These are phyloP conservation scores for Aspergillus pseudotamarii DNA, from an alignment of 2,329 filamentous ascomycete genomes.

Conservation along the genomic window DNA sequence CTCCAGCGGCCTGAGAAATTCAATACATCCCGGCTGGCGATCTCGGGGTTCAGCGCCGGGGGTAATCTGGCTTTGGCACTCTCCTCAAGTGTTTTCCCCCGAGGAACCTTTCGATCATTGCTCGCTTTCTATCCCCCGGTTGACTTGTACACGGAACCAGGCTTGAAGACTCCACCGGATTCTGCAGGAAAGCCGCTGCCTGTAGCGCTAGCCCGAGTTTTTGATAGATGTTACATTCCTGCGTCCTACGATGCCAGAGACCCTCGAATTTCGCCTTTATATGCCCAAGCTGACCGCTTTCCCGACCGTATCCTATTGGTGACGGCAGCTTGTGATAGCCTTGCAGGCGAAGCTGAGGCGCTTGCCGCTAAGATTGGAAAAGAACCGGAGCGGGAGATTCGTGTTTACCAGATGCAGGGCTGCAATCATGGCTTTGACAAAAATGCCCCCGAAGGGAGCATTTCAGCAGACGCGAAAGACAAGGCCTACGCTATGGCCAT, in stretches of 20 bases:
- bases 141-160: slow-evolving; percentile 26
- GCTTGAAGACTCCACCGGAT: slow-evolving; percentile 27
- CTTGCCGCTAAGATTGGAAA: slow-evolving; percentile 29
- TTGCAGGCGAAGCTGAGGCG: slow-evolving; percentile 34
- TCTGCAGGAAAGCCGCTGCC: slow-evolving; percentile 26
- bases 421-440: slow-evolving; percentile 47
- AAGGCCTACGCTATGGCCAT: slow-evolving; percentile 39
- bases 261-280: slow-evolving; percentile 36
- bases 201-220: slow-evolving; percentile 28
- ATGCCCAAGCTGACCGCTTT: slow-evolving; percentile 29
- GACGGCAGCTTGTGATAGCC: slow-evolving; percentile 32
- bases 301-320: slow-evolving; percentile 34
- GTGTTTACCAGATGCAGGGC: slow-evolving; percentile 36
- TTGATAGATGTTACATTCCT: slow-evolving; percentile 34
- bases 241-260: slow-evolving; percentile 28
- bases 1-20: slow-evolving; percentile 37
- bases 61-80: slow-evolving; percentile 43
- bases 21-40: slow-evolving; percentile 34
- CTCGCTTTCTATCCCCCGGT: slow-evolving; percentile 38
- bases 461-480: slow-evolving; percentile 33
- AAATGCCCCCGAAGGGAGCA: slow-evolving; percentile 27
- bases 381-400: slow-evolving; percentile 26
- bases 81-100: slow-evolving; percentile 31
- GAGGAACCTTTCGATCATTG: slow-evolving; percentile 34
- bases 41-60: slow-evolving; percentile 50